Base-by-base conservation (phyloP, 2,329 filamentous ascomycete species). In the Penicillium capsulatum region DNA sequence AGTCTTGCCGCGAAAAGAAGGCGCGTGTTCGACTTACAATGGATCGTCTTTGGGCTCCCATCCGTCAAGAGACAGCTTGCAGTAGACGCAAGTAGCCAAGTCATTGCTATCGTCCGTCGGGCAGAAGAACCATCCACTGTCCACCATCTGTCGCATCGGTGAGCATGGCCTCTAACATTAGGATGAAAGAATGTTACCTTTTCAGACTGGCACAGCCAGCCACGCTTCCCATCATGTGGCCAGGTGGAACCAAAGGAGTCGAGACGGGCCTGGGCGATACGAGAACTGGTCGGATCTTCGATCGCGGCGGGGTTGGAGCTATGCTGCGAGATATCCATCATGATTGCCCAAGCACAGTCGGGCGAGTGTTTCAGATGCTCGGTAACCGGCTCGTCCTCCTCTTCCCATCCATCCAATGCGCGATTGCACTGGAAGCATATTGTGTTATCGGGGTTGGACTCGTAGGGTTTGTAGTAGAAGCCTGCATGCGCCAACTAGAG, bases 21-120 rank as follows among this genome's bases (percentile, higher is more conserved):
- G 51, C 47, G 35, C 50, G 33, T 67, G 20, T 19, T 6, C 8
- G n/a, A 60, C 84, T 67, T 64, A 89, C 81, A 84, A 78, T 45
- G 92, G 92, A 60, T 94, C 87, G 63, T 98, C 92, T 43, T 83
- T 82, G 1, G 84, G 83, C 60, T 97, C 92, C 92, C 94, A 98
- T 5, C 89, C 89, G 63, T 97, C 91, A 8, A 98, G 76, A 8
- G 84, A 88, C 11, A 97, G 69, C 41, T 85, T 80, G 69, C 92
- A 98, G 67, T 97, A 96, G 17, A 86, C 77, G 61, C 92, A 98
- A 8, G 85, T 92, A 7, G 87, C 86, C 69, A 91, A 86, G 63
- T 98, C 92, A 50, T 92, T 83, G 9, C 82, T 87, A 30, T 91
- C 88, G 30, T 79, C 69, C 4, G 80, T 86, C 0, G 92, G 90